phyloP scores from a whole-genome alignment of 164 flowering plant species.

The Chimonanthus praecox region DNA sequence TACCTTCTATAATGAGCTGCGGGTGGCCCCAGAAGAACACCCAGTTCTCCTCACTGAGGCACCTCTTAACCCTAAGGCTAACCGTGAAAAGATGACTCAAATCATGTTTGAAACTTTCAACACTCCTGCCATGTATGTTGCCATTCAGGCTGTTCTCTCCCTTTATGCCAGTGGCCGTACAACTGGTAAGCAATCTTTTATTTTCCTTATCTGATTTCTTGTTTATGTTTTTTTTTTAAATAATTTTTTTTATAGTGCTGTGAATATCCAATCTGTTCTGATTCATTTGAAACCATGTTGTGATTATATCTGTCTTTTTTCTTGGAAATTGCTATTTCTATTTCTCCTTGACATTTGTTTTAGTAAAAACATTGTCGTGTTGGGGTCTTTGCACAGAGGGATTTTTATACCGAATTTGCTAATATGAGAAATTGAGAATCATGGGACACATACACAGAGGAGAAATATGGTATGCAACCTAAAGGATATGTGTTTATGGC shows the following conservation, averaged over 20 bases:
- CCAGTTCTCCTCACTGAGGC: constrained; percentile 76
- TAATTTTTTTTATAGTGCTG: background rate
- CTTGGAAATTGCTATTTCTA: no score
- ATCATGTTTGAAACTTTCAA: constrained; percentile 79
- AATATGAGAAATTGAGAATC: no score
- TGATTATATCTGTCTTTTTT: no score
- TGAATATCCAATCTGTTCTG: background rate
- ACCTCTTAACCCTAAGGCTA: constrained; percentile 74
- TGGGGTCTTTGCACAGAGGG: no score
- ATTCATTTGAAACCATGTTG: background rate
- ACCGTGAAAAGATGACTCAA: constrained; percentile 76
- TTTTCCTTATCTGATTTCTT: background rate
- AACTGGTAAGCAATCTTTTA: constrained; percentile 39
- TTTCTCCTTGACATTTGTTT: no score
- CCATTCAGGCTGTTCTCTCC: constrained; percentile 73
- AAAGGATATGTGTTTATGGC: no score
- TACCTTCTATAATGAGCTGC: constrained; percentile 78
- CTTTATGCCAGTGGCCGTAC: constrained; percentile 79
- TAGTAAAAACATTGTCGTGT: no score
- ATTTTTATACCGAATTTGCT: no score
- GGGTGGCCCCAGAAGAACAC: constrained; percentile 78
- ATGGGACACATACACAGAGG: no score
- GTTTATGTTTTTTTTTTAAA: background rate
- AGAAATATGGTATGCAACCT: no score
- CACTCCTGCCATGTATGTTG: constrained; percentile 78